Percentiles rank a stretch among this genome's conserved stretches.
Conservation (phyloP, 345 rosid genomes). For the Rhizophora mangle region DNA sequence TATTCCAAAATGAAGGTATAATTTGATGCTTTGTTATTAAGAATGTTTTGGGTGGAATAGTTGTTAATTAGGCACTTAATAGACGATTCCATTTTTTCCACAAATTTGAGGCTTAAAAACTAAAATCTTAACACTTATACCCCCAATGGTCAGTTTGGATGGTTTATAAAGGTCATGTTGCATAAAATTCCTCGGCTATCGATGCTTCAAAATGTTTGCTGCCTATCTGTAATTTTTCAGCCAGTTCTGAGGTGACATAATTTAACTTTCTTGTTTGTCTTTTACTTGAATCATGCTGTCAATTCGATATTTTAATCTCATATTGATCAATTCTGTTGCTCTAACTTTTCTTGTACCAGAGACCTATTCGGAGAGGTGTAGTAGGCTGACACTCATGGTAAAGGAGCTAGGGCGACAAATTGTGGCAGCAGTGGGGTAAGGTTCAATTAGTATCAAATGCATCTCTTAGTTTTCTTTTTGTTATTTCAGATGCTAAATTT, state of each 20-base stretch:
- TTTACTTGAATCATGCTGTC: not conserved
- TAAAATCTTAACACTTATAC: not conserved
- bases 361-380: conserved; percentile 79
- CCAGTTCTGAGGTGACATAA: no score
- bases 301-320: not conserved
- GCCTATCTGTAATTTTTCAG: not conserved
- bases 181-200: not conserved
- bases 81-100: no score
- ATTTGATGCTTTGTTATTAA: no score
- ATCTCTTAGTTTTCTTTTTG: conserved; percentile 1
- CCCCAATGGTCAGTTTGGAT: not conserved
- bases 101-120: not conserved
- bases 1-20: no score
- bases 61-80: no score
- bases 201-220: not conserved
- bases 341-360: conserved; percentile 35
- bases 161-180: not conserved
- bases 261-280: no score
- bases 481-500: not conserved
- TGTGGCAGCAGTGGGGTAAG: not conserved
- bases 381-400: conserved; percentile 60
- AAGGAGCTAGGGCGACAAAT: conserved; percentile 74
- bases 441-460: not conserved
- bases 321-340: not conserved
- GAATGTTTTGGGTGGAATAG: no score